Conservation (phyloP, 768 basidiomycete genomes). For the Amanita rubescens region DNA sequence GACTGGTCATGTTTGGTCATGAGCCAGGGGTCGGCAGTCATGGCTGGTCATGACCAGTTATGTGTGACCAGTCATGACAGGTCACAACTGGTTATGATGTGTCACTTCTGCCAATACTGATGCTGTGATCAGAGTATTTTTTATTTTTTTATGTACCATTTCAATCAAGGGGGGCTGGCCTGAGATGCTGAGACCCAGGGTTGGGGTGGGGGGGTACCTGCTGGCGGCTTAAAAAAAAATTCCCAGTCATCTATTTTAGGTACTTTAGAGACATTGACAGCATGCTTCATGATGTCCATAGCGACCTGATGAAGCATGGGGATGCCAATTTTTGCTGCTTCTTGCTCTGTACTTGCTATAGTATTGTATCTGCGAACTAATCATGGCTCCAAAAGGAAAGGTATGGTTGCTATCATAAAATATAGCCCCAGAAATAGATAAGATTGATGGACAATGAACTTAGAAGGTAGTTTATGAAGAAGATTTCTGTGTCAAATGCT, state of each 20-base stretch:
- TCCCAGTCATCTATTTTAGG: background rate
- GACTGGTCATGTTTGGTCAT: no score
- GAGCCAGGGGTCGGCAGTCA: no score
- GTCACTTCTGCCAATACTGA: no score
- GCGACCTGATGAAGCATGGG: background rate
- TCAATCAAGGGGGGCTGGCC: background rate
- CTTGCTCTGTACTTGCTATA: background rate
- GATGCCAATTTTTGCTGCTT: background rate
- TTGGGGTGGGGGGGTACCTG: background rate
- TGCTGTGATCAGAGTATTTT: no score
- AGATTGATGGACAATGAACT: no score
- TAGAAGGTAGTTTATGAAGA: no score
- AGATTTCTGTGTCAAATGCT: no score
- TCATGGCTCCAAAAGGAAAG: background rate
- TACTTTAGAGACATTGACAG: background rate
- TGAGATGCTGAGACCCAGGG: background rate
- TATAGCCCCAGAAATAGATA: no score
- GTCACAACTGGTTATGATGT: no score
- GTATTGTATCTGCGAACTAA: background rate
- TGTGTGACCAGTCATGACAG: no score
- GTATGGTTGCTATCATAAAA: background rate
- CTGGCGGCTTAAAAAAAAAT: background rate
- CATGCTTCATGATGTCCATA: background rate
- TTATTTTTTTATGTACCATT: no score
- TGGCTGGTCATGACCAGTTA: no score